Conservation (phyloP, 177 flowering plant species). For the Vitis hybrid region DNA sequence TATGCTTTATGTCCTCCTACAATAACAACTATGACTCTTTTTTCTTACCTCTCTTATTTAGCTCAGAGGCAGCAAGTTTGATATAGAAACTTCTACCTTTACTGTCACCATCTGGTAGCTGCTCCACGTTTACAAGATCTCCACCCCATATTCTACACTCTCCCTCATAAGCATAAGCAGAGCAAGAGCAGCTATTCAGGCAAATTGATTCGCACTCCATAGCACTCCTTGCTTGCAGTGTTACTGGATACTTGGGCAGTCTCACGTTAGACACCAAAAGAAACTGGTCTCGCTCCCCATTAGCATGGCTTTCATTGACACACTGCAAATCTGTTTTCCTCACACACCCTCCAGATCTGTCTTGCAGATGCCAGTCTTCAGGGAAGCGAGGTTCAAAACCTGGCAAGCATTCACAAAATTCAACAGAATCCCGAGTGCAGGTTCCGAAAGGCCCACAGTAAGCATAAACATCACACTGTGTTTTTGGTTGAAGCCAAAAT, state of each 20-base stretch:
- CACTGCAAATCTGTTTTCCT: constrained; percentile 4
- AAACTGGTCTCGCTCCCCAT: not conserved
- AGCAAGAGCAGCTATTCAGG: constrained; percentile 23
- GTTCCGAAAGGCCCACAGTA: constrained; percentile 36
- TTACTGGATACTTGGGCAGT: not conserved
- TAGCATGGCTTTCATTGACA: not conserved
- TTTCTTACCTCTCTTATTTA: too few species aligned
- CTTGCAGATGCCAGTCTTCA: constrained; percentile 10
- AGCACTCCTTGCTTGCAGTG: not conserved
- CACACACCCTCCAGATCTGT: constrained; percentile 7
- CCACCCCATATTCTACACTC: constrained; percentile 17
- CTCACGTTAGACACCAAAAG: not conserved
- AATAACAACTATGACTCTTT: too few species aligned
- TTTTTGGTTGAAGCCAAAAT: constrained; percentile 43
- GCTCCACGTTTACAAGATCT: constrained; percentile 9
- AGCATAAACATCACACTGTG: constrained; percentile 22
- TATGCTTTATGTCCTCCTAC: too few species aligned
- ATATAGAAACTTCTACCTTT: not conserved
- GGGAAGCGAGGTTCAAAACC: constrained; percentile 20
- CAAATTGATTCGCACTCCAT: constrained; percentile 14
- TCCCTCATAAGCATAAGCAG: constrained; percentile 17
- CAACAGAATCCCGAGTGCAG: constrained; percentile 18
- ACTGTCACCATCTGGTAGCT: not conserved
- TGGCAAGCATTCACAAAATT: constrained; percentile 22
- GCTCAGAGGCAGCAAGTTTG: constrained; percentile 20